Base-by-base conservation (phyloP, 352 stramenopile species). In the Phytophthora ohioensis region DNA sequence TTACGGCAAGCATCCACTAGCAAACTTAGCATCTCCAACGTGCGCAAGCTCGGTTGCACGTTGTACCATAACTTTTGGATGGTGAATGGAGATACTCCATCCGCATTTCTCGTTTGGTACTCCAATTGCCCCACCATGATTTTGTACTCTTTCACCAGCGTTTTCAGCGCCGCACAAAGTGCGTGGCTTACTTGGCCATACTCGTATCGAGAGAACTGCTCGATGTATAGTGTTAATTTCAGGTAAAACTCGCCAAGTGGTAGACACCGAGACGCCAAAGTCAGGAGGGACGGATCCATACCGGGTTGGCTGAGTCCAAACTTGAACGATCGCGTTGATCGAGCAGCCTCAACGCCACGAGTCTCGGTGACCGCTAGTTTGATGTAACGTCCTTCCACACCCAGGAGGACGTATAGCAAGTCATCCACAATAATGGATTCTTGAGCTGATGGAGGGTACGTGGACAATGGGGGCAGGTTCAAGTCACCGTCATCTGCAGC, bases 61-160 rank as follows among this genome's bases (percentile, higher is more conserved):
- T 97, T 91, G 64, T 97, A 98, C 87, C 95, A 98, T 21, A 99
- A 74, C 57, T 96, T 95, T 45, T 98, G 96, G 34, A 98, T 85
- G 2, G 88, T 97, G 39, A 97, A 88, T 27, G 62, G 35, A 11
- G 41, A 57, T 64, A 49, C 55, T 66, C 63, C 30, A 51, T 69
- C 42, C 32, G 59, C 32, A 56, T 52, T 64, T 42, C 88, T 86
- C 72, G 90, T 80, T 57, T 91, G 84, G 36, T 91, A 79, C 69
- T 99, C 94, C 6, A 99, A 70, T 57, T 98, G 91, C 1, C 85
- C 86, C 34, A 98, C 85, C 72, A 98, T 96, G 39, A 94, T 89
- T 45, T 92, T 90, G 77, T 98, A 98, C 66, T 99, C 94, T 63
- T 97, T 92, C 38, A 99, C 55, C 12, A 98, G 73, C 5, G 84